Conservation (phyloP, 176 grass and related monocot genomes). For the Guadua angustifolia region DNA sequence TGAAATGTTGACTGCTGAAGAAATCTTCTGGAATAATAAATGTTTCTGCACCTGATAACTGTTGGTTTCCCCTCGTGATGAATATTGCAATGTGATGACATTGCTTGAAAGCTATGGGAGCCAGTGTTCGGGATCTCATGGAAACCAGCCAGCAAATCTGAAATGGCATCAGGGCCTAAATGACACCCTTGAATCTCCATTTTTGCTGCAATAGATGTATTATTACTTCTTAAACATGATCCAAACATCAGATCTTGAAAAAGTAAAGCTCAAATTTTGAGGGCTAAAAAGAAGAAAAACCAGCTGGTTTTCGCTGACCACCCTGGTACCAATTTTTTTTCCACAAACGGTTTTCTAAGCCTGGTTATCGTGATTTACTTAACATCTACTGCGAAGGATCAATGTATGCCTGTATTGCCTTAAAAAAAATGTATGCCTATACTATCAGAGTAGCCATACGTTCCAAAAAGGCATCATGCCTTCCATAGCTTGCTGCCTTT, state of each 20-base stretch:
- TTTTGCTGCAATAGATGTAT: background rate
- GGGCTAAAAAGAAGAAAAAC: background rate
- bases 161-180: background rate
- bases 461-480: constrained; percentile 14
- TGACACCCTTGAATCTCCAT: constrained; percentile 1
- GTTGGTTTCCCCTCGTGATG: background rate
- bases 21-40: background rate
- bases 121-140: no score
- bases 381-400: background rate
- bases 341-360: constrained; percentile 8
- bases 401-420: background rate
- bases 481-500: constrained; percentile 2
- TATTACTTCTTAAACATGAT: background rate
- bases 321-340: background rate
- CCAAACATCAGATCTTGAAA: background rate
- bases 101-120: background rate
- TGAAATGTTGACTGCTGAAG: background rate
- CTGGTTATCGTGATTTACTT: background rate
- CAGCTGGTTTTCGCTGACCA: background rate
- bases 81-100: background rate
- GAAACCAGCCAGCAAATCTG: background rate
- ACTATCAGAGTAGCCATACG: background rate
- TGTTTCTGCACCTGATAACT: background rate
- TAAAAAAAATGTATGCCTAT: background rate
- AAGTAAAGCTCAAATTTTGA: background rate